Evolutionary conservation across 225 moss, liverwort and hornwort species (phyloP).

Genomic region (Lunularia cruciata): DNA sequence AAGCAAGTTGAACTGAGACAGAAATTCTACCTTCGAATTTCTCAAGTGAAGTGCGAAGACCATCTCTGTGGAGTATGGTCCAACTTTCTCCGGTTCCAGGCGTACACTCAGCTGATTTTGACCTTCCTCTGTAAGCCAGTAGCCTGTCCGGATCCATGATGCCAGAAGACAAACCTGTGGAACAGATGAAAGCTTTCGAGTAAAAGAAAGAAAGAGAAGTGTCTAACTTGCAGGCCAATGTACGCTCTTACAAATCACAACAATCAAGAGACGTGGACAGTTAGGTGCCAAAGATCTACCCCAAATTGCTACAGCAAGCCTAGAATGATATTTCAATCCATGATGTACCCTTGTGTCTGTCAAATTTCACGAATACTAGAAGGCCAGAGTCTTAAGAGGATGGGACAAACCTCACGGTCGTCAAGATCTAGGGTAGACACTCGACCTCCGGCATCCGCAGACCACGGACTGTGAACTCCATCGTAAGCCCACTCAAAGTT

Average conservation of each 20-base stretch:
- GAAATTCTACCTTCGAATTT: slow-evolving; percentile 67
- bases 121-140: slow-evolving; percentile 66
- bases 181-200: slow-evolving; percentile 3
- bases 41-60: slow-evolving; percentile 54
- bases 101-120: slow-evolving; percentile 50
- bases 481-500: slow-evolving; percentile 73
- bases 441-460: slow-evolving; percentile 77
- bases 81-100: slow-evolving; percentile 43
- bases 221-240: too few relatives aligned
- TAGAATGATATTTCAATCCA: too few relatives aligned
- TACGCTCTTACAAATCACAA: too few relatives aligned
- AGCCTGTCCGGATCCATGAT: slow-evolving; percentile 85
- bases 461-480: slow-evolving; percentile 60
- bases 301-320: too few relatives aligned
- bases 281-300: too few relatives aligned
- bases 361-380: too few relatives aligned
- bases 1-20: not conserved
- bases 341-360: too few relatives aligned
- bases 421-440: slow-evolving; percentile 74
- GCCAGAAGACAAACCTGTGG: slow-evolving; percentile 64
- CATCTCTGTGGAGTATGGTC: slow-evolving; percentile 40
- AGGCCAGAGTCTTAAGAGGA: too few relatives aligned
- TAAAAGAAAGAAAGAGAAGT: not conserved
- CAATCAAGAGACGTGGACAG: too few relatives aligned
- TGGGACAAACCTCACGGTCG: slow-evolving; percentile 70